Conservation (phyloP, 2,329 filamentous ascomycete genomes). For the Aureobasidium pullulans region DNA sequence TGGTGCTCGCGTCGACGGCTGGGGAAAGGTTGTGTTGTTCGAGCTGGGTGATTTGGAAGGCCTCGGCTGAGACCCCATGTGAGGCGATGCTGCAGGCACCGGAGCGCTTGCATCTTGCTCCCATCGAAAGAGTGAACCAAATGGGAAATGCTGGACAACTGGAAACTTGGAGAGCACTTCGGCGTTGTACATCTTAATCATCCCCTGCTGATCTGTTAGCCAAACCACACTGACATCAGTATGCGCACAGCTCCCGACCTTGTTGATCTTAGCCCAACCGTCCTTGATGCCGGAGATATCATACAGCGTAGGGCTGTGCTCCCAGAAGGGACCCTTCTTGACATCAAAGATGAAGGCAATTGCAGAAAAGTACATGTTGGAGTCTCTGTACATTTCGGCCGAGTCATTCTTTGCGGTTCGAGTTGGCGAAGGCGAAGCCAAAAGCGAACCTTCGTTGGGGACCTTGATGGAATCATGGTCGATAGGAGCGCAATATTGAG, state of each 20-base stretch:
- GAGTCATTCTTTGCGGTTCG: slow-evolving; percentile 48
- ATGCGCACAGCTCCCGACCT: slow-evolving; percentile 24
- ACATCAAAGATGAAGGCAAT: slow-evolving; percentile 97
- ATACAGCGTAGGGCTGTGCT: slow-evolving; percentile 85
- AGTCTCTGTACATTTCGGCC: slow-evolving; percentile 34
- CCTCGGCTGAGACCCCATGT: slow-evolving; percentile 25
- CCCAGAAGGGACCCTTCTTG: slow-evolving; percentile 92
- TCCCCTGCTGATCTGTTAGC: slow-evolving; percentile 51
- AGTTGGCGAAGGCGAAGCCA: slow-evolving; percentile 58
- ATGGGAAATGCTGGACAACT: slow-evolving; percentile 83
- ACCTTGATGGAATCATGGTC: slow-evolving; percentile 36
- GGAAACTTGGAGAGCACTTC: slow-evolving; percentile 96
- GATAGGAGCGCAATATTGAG: slow-evolving; percentile 64
- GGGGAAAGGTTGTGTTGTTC: slow-evolving; percentile 6
- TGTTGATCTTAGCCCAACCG: slow-evolving; percentile 97
- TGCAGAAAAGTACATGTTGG: slow-evolving; percentile 81
- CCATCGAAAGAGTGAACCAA: slow-evolving; percentile 44
- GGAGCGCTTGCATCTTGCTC: slow-evolving; percentile 36
- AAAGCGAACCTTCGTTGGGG: slow-evolving; percentile 70
- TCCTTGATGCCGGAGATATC: slow-evolving; percentile 84
- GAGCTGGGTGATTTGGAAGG: neutral
- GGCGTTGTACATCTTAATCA: slow-evolving; percentile 99
- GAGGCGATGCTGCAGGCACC: slow-evolving; percentile 19
- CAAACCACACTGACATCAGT: neutral
- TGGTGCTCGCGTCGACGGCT: slow-evolving; percentile 18